These are phyloP conservation scores for Delonix regia DNA, from an alignment of 306 rosid genomes.

Conservation along the genomic window DNA sequence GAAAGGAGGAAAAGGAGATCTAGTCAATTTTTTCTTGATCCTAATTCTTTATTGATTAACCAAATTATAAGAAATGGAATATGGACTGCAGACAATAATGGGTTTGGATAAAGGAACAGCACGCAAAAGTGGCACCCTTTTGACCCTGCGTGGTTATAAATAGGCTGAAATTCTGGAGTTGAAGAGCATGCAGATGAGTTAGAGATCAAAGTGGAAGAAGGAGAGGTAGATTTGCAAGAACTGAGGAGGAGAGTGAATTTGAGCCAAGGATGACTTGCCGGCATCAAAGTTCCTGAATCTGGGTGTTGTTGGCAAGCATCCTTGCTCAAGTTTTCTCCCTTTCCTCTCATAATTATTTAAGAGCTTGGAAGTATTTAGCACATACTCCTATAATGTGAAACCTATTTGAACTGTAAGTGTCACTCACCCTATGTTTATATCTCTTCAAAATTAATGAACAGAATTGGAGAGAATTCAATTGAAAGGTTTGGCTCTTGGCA, in stretches of 20 bases:
- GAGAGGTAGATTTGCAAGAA: constrained; percentile 31
- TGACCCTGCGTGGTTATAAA: constrained; percentile 39
- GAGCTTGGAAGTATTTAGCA: too few relatives aligned
- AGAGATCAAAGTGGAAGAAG: not conserved
- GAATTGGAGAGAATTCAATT: too few relatives aligned
- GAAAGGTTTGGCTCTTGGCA: not conserved
- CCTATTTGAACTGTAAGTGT: too few relatives aligned
- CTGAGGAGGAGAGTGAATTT: constrained; percentile 41
- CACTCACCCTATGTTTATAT: too few relatives aligned
- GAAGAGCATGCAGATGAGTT: not conserved
- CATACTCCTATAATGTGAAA: too few relatives aligned
- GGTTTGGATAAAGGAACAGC: constrained; percentile 2
- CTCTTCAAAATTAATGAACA: too few relatives aligned
- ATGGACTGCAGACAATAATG: constrained; percentile 18
- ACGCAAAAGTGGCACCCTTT: not conserved
- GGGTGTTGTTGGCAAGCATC: constrained; percentile 33
- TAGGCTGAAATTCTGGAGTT: not conserved
- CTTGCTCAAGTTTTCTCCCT: constrained; percentile 33
- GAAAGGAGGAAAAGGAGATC: not conserved
- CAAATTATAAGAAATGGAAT: not conserved
- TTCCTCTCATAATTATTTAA: constrained; percentile 38
- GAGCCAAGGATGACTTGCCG: constrained; percentile 70
- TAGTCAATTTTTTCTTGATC: constrained; percentile 37
- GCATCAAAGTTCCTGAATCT: not conserved
- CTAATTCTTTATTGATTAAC: not conserved